These are phyloP conservation scores for Shiraia sp. DNA, from an alignment of 2,329 filamentous ascomycete species.

Conservation along the genomic window DNA sequence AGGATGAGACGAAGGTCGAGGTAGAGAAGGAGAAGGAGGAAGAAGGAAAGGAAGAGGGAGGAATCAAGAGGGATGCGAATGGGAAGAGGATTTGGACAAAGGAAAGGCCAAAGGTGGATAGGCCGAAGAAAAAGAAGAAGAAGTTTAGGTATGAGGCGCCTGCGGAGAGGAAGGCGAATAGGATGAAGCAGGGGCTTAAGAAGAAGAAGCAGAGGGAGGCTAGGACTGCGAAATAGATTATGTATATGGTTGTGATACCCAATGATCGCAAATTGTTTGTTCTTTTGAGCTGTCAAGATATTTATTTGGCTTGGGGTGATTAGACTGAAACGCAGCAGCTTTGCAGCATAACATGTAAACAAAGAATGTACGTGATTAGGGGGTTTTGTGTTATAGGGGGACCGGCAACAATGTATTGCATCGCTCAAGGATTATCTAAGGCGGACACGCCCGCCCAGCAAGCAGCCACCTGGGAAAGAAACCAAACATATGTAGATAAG, in stretches of 20 bases:
- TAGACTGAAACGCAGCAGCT: not conserved
- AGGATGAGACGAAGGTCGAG: conserved; percentile 26
- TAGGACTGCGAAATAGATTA: conserved; percentile 44
- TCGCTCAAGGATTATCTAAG: conserved; percentile 39
- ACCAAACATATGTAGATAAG: conserved; percentile 32
- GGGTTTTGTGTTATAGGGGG: not conserved
- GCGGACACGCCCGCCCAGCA: conserved; percentile 32
- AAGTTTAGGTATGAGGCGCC: conserved; percentile 94
- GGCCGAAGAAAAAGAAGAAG: conserved; percentile 78
- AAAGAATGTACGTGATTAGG: not conserved
- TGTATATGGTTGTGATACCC: conserved; percentile 3
- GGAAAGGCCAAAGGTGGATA: conserved; percentile 52
- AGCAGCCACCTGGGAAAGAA: conserved; percentile 26
- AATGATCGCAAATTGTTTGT: not conserved
- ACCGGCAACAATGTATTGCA: conserved; percentile 31
- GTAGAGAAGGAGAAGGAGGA: conserved; percentile 43
- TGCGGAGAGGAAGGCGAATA: conserved; percentile 69
- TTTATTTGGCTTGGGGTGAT: too few species aligned
- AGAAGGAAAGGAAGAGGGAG: conserved; percentile 51
- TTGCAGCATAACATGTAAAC: not conserved
- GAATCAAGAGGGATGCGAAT: conserved; percentile 30
- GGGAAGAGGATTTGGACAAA: conserved; percentile 56
- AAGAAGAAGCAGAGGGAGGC: conserved; percentile 72
- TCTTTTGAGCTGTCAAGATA: not conserved
- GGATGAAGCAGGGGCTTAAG: conserved; percentile 66